Conservation (phyloP, 257 asterid species). For the Buddleja alternifolia region DNA sequence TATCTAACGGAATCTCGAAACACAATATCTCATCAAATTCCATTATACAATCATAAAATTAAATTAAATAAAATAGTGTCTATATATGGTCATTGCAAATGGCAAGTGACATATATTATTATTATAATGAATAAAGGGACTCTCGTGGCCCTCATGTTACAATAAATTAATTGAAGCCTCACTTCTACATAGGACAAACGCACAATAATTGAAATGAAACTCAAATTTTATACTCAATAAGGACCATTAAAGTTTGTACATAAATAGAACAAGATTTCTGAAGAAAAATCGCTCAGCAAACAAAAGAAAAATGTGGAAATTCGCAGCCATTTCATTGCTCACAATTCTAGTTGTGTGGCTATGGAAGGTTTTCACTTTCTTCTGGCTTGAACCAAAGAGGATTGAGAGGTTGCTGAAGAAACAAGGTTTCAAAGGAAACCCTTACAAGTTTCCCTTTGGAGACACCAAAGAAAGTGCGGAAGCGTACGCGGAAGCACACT, state of each 20-base stretch:
- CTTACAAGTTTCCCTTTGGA: constrained; percentile 31
- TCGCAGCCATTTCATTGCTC: not conserved
- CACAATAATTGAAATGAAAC: not conserved
- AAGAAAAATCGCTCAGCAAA: not conserved
- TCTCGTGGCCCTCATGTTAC: no score
- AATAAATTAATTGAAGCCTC: not conserved
- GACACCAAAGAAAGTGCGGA: constrained; percentile 30
- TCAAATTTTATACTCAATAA: not conserved
- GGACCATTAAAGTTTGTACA: not conserved
- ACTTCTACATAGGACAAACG: not conserved
- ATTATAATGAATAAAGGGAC: no score
- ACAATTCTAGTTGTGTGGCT: constrained; percentile 29
- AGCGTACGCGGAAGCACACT: constrained; percentile 29
- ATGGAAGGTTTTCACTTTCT: constrained; percentile 30
- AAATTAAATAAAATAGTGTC: no score
- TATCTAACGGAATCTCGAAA: no score
- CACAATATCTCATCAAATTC: no score
- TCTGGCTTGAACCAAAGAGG: constrained; percentile 30
- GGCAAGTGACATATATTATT: not conserved
- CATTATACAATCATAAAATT: no score
- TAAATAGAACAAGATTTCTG: not conserved
- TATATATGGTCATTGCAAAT: not conserved
- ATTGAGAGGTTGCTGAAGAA: constrained; percentile 26
- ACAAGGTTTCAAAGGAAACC: constrained; percentile 40
- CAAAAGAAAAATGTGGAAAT: constrained; percentile 17